phyloP scores from a whole-genome alignment of 2,329 filamentous ascomycete species.

The Ophiostoma ips region DNA sequence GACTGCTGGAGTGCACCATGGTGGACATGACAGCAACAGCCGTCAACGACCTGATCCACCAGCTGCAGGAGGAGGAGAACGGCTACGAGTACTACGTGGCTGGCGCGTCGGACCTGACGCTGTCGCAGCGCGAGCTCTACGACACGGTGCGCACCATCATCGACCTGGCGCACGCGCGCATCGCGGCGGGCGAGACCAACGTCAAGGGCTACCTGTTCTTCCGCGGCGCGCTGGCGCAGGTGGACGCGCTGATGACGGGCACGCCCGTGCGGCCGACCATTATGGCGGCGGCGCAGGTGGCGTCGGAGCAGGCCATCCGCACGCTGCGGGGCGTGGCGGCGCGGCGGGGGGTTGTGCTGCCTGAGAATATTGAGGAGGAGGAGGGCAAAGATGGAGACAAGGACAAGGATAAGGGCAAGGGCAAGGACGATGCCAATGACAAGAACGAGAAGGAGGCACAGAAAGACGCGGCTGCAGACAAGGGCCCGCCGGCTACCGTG shows the following conservation, averaged over 20 bases:
- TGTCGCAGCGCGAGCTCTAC: slow-evolving; percentile 14
- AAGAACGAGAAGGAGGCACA: too few relatives aligned
- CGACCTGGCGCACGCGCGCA: slow-evolving; percentile 7
- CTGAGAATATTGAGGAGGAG: slow-evolving; percentile 1
- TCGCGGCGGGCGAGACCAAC: slow-evolving; percentile 14
- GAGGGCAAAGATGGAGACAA: neutral
- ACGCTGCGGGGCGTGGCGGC: slow-evolving; percentile 2
- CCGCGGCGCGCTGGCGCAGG: slow-evolving; percentile 10
- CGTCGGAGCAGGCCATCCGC: neutral
- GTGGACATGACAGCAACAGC: slow-evolving; percentile 10
- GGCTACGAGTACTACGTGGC: slow-evolving; percentile 8
- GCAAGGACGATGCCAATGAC: neutral
- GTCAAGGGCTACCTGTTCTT: slow-evolving; percentile 13
- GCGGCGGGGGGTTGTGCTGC: neutral
- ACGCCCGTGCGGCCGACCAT: slow-evolving; percentile 4
- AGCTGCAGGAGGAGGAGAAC: slow-evolving; percentile 15
- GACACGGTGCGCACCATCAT: slow-evolving; percentile 3
- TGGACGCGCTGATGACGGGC: slow-evolving; percentile 11
- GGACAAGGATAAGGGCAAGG: neutral
- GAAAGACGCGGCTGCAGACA: too few relatives aligned
- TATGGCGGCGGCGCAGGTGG: neutral
- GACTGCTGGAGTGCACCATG: slow-evolving; percentile 14
- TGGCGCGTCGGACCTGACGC: slow-evolving; percentile 9
- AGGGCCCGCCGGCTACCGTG: neutral
- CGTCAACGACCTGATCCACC: slow-evolving; percentile 11